phyloP scores from a whole-genome alignment of 2,329 filamentous ascomycete species.

The Diaporthe sp. region DNA sequence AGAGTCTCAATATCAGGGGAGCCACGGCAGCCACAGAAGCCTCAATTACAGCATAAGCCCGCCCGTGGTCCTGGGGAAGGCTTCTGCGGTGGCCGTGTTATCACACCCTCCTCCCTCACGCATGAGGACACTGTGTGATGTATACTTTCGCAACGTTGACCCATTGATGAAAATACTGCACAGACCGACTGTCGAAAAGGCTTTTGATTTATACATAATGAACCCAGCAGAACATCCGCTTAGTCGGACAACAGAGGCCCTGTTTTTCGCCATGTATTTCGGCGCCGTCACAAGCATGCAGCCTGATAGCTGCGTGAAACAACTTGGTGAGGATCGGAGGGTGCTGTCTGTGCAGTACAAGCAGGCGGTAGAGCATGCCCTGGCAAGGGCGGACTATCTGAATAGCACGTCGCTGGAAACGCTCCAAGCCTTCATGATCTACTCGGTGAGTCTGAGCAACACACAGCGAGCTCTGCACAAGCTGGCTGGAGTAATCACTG shows the following conservation, averaged over 20 bases:
- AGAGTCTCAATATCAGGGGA: slow-evolving; percentile 43
- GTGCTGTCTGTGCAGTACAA: slow-evolving; percentile 51
- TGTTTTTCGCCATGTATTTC: slow-evolving; percentile 60
- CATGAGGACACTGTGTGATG: slow-evolving; percentile 53
- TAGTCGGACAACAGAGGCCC: slow-evolving; percentile 48
- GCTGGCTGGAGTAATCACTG: not conserved
- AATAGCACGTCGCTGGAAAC: slow-evolving; percentile 55
- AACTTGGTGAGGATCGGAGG: slow-evolving; percentile 52
- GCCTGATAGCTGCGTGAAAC: slow-evolving; percentile 48
- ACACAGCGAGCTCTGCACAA: not conserved
- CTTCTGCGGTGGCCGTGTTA: slow-evolving; percentile 6
- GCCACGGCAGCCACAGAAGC: slow-evolving; percentile 39
- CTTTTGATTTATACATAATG: slow-evolving; percentile 47
- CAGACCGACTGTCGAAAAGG: slow-evolving; percentile 53
- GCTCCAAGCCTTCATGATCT: slow-evolving; percentile 58
- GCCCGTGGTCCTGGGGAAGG: slow-evolving; percentile 32
- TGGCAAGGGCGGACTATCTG: slow-evolving; percentile 59
- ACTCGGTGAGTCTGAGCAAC: slow-evolving; percentile 48
- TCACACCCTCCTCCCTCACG: slow-evolving; percentile 55
- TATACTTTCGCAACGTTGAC: slow-evolving; percentile 58
- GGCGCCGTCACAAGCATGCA: slow-evolving; percentile 53
- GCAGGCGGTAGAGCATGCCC: slow-evolving; percentile 53
- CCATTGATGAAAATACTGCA: slow-evolving; percentile 60
- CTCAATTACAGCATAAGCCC: slow-evolving; percentile 20
- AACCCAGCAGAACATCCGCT: slow-evolving; percentile 44